These are phyloP conservation scores for Penicillium sp. DNA, from an alignment of 2,329 filamentous ascomycete genomes.

Conservation along the genomic window DNA sequence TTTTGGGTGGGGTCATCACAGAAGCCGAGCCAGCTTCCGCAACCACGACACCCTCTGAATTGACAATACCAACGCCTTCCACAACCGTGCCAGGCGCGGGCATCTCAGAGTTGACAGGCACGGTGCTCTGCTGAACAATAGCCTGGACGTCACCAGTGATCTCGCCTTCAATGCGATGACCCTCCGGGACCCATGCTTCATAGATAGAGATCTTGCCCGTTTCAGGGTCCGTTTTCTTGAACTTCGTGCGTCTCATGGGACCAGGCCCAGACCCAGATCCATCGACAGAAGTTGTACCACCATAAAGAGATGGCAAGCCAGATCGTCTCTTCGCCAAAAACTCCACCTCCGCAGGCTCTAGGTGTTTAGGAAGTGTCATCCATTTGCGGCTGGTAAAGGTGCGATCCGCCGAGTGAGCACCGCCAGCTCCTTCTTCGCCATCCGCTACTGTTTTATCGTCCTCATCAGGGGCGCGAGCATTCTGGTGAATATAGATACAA, in stretches of 20 bases:
- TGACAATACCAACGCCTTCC: constrained; percentile 60
- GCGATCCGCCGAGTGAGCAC: constrained; percentile 37
- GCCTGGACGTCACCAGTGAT: constrained; percentile 61
- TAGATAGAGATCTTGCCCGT: constrained; percentile 79
- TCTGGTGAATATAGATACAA: constrained; percentile 69
- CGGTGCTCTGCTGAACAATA: constrained; percentile 43
- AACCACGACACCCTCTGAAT: constrained; percentile 61
- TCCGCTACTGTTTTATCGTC: constrained; percentile 39
- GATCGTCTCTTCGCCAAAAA: constrained; percentile 63
- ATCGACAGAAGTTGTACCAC: constrained; percentile 28
- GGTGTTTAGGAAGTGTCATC: constrained; percentile 56
- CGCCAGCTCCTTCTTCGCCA: constrained; percentile 31
- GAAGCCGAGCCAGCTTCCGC: constrained; percentile 48
- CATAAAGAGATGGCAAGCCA: constrained; percentile 57
- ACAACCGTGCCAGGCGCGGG: constrained; percentile 60
- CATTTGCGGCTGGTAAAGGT: constrained; percentile 61
- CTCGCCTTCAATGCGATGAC: constrained; percentile 78
- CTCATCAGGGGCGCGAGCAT: constrained; percentile 43
- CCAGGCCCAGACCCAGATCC: constrained; percentile 35
- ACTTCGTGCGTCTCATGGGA: constrained; percentile 75
- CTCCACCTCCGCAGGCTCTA: constrained; percentile 60
- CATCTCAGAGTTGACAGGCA: constrained; percentile 34
- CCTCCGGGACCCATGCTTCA: constrained; percentile 77
- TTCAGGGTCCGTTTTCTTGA: constrained; percentile 72
- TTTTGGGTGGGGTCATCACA: constrained; percentile 52